Evolutionary conservation across 257 asterid genomes (phyloP).

Genomic region (Petunia axillaris): DNA sequence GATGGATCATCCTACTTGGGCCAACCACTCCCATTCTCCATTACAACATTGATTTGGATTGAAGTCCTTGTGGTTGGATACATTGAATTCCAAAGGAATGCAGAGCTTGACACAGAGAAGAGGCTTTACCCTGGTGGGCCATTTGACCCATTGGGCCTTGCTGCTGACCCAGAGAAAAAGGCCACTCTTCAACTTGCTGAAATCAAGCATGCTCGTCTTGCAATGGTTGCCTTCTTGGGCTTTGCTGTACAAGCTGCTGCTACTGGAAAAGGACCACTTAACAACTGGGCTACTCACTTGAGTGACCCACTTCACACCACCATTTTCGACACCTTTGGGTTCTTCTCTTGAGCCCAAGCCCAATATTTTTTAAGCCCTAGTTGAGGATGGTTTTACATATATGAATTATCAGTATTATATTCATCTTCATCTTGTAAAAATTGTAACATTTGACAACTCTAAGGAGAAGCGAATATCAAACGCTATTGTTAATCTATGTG

Average conservation of each 20-base stretch:
- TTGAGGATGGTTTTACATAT: conserved; percentile 31
- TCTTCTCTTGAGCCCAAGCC: conserved; percentile 46
- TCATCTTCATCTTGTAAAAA: conserved; percentile 34
- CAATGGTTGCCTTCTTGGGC: conserved; percentile 94
- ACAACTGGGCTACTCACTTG: conserved; percentile 97
- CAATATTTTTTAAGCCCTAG: background rate
- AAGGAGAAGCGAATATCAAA: conserved; percentile 27
- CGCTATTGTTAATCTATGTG: background rate
- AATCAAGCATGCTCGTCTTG: conserved; percentile 97
- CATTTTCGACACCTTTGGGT: conserved; percentile 86
- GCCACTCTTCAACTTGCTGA: conserved; percentile 86
- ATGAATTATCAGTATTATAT: conserved; percentile 4
- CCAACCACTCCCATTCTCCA: conserved; percentile 91
- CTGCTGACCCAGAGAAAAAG: conserved; percentile 95
- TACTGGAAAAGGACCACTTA: conserved; percentile 96
- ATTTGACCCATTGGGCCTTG: conserved; percentile 90
- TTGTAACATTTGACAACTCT: conserved; percentile 32
- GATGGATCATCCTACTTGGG: conserved; percentile 95
- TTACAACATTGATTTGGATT: conserved; percentile 82
- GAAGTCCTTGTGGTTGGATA: conserved; percentile 82
- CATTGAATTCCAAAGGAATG: conserved; percentile 95
- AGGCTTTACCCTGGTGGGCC: conserved; percentile 95
- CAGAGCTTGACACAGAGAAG: conserved; percentile 95
- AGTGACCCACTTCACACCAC: conserved; percentile 99
- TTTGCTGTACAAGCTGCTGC: conserved; percentile 96